Evolutionary conservation across 306 rosid species (phyloP), one percentile per base, ranked within the genome.

Genomic region (Vigna nakashimae): DNA sequence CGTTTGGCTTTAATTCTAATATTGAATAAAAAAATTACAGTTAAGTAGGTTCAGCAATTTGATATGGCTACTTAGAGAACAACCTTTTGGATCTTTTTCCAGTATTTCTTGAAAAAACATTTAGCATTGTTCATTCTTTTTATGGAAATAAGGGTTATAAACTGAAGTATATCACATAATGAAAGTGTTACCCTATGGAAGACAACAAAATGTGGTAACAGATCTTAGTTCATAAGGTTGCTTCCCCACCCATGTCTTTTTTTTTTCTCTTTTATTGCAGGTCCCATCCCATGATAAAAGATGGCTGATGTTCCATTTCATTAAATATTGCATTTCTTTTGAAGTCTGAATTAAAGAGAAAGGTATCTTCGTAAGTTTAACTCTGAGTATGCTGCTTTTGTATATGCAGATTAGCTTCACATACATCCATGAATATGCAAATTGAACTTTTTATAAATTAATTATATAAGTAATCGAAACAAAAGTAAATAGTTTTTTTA

Each of bases 351-450:
- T 73, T 65, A 55, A 32, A 34, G 55, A 52, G 79, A 45, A 43
- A 80, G 34, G 75, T 56, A 55, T 73, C 69, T 46, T 36, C 46
- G 6, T 32, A 16, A 50, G 82, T 62, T 70, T 65, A 53, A 32
- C 15, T 73, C 16, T 26, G 11, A 42, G 3, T 42, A 42, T 42
- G 46, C 46, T 34, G 4, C 38, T 34, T 34, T 34, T 34, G 6
- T 34, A 1, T 34, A 34, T 34, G 38, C 38, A 34, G 38, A 52
- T 55, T 73, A 71, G 72, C 66, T 50, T 50, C 48, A 52, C 49
- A 6, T 51, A 79, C 56, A 65, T 55, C 34, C 34, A 77, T 24
- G 9, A 42, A 2, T 17, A 43, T 40, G 17, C 49, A 77, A 53
- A 55, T 73, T 43, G 60, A 53, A 34, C 58, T 53, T 52, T 1